Evolutionary conservation across 495 filamentous ascomycete genomes (phyloP).

Genomic region (Penicillium psychrofluorescens): DNA sequence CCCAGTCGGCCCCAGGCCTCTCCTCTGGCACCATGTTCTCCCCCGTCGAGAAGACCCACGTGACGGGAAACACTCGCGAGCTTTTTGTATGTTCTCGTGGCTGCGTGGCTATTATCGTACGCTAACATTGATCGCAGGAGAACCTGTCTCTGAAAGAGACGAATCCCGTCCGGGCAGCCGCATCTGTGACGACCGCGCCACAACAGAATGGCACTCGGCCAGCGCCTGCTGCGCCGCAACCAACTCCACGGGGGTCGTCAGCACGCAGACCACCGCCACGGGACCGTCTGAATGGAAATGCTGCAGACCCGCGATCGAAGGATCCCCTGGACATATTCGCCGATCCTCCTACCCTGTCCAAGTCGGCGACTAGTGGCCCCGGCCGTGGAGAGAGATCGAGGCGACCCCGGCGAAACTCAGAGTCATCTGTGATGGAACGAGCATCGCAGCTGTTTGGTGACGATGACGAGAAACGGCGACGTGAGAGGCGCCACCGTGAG

Average conservation of each 20-base stretch:
- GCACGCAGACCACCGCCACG: slow-evolving; percentile 22
- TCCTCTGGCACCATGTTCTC: slow-evolving; percentile 49
- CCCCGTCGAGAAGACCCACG: slow-evolving; percentile 40
- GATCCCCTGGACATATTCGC: slow-evolving; percentile 53
- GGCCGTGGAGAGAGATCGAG: slow-evolving; percentile 23
- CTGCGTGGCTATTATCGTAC: too few species aligned
- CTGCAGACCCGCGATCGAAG: slow-evolving; percentile 20
- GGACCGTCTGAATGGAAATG: slow-evolving; percentile 19
- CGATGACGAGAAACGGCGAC: slow-evolving; percentile 68
- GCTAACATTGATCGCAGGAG: slow-evolving; percentile 17
- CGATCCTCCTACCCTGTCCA: slow-evolving; percentile 39
- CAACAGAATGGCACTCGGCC: slow-evolving; percentile 35
- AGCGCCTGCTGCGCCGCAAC: slow-evolving; percentile 26
- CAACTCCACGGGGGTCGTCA: slow-evolving; percentile 21
- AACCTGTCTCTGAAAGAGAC: slow-evolving; percentile 29
- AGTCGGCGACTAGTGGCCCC: slow-evolving; percentile 20
- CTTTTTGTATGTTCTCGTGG: slow-evolving; percentile 68
- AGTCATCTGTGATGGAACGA: slow-evolving; percentile 77
- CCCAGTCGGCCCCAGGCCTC: slow-evolving; percentile 34
- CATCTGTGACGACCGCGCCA: slow-evolving; percentile 5
- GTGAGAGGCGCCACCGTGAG: slow-evolving; percentile 66
- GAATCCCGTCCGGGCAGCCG: slow-evolving; percentile 7
- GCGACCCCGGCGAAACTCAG: slow-evolving; percentile 80
- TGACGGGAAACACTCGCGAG: slow-evolving; percentile 64
- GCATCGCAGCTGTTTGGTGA: slow-evolving; percentile 51